A percentile compares a stretch with the other conserved stretches of the same genome.
These are phyloP conservation scores for Echites panduratus DNA, from an alignment of 257 asterid species.

Conservation along the genomic window DNA sequence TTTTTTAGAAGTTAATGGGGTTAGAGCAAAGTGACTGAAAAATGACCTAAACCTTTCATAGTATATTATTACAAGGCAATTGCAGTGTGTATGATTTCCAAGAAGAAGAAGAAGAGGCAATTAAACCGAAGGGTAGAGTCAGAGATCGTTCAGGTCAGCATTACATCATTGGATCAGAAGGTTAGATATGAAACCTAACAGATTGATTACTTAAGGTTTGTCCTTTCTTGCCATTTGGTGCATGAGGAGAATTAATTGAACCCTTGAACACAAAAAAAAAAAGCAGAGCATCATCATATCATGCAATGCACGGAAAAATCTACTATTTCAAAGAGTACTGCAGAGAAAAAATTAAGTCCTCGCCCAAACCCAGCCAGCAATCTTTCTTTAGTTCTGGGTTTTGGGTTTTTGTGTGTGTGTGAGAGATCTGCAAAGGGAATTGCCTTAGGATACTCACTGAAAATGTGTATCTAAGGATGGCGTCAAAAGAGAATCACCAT, in stretches of 20 bases:
- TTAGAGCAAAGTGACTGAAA: slow-evolving; percentile 10
- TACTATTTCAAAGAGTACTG: not conserved
- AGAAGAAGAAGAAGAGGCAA: slow-evolving; percentile 17
- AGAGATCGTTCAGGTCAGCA: slow-evolving; percentile 19
- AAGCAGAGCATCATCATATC: not conserved
- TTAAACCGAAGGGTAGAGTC: slow-evolving; percentile 4
- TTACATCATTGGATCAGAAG: slow-evolving; percentile 20
- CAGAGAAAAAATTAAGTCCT: not conserved
- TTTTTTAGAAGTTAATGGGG: slow-evolving; percentile 12
- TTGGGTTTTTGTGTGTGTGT: not conserved
- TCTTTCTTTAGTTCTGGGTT: not conserved
- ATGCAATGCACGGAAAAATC: not conserved
- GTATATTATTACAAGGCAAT: slow-evolving; percentile 9
- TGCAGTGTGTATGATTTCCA: slow-evolving; percentile 21
- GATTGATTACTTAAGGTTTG: slow-evolving; percentile 6
- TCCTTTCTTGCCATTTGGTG: slow-evolving; percentile 19
- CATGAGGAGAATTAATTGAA: not conserved
- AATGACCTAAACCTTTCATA: slow-evolving; percentile 1
- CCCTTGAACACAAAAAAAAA: not conserved
- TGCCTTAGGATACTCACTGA: slow-evolving; percentile 9
- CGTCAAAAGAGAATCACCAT: not conserved
- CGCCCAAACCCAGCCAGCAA: not conserved
- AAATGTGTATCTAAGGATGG: slow-evolving; percentile 1
- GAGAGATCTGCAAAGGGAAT: slow-evolving; percentile 3
- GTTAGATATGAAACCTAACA: slow-evolving; percentile 10